Base-by-base conservation (phyloP, 1,284 basidiomycete genomes). In the Ustilago xerochloae region DNA sequence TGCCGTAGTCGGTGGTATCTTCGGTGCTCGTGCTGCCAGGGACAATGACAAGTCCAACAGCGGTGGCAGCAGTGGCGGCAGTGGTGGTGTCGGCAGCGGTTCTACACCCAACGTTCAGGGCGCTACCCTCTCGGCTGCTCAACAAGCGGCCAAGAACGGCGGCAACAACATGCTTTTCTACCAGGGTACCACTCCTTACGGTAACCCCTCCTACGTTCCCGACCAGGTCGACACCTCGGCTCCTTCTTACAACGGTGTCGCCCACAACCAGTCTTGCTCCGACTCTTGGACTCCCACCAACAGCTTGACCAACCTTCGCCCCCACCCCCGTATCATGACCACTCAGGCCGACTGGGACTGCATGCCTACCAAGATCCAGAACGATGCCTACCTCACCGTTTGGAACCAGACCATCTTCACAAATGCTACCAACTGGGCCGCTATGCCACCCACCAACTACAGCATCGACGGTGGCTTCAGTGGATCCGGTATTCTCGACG, bases 391-490 rank as follows among this genome's bases (percentile, higher is more conserved):
- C 86, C 87, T 99, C 73, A 88, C 89, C 35, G 87, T 78, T 26
- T 99, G 95, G 96, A 97, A 99, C 86, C 87, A 88, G 41, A 92
- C 92, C 43, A 97, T 99, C 81, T 93, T 98, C 79, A 86, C 66
- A 29, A 98, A 99, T 85, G 96, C 95, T 8, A 89, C 93, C 0
- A 85, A 85, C 9, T 94, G 91, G 79, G 89, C 89, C 79, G 79
- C 84, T 58, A 82, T 81, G 67, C 33, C 60, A 22, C 90, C 91
- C 38, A 91, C 92, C 29, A 81, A 83, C n/a, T 97, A 97, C 84
- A 85, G 86, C 67, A 84, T 90, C 81, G 95, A 98, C 82, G 91
- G 92, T 46, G 79, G 78, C 16, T 65, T 75, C 48, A 46, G 49
- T 3, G 87, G 87, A 33, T 96, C 92, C 66, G 97, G 97, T 85